These are phyloP conservation scores for Hypoxylon sp. DNA, from an alignment of 2,329 filamentous ascomycete genomes.

Conservation along the genomic window DNA sequence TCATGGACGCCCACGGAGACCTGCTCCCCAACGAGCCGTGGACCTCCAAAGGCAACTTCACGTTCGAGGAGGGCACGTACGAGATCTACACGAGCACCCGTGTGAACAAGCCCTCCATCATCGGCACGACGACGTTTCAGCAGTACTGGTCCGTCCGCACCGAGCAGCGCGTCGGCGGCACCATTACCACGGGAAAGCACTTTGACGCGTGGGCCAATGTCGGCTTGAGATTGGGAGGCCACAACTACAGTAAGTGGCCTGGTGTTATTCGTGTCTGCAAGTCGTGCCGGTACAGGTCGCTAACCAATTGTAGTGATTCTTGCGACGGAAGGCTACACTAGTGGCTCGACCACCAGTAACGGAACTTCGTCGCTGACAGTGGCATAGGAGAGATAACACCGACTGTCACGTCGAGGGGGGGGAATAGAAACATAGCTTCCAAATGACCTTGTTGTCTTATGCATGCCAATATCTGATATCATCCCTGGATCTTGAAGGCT, in stretches of 20 bases:
- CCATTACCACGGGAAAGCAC: conserved; percentile 64
- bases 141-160: conserved; percentile 65
- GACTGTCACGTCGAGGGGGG: neutral
- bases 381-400: conserved; percentile 11
- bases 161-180: conserved; percentile 63
- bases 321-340: conserved; percentile 46
- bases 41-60: conserved; percentile 62
- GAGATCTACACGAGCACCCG: conserved; percentile 63
- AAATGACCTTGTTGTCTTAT: no score
- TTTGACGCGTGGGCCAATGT: conserved; percentile 65
- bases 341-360: conserved; percentile 41
- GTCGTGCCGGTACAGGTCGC: neutral
- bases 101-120: conserved; percentile 63
- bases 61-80: conserved; percentile 64
- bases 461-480: no score
- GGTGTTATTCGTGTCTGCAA: neutral
- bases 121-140: conserved; percentile 65
- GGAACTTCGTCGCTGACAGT: conserved; percentile 44
- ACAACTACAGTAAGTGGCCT: conserved; percentile 58
- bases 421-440: neutral
- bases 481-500: no score
- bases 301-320: conserved; percentile 41
- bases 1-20: conserved; percentile 64
- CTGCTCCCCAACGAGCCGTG: conserved; percentile 62
- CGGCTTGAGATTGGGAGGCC: conserved; percentile 61